A percentile compares a stretch with the other conserved stretches of the same genome.
Evolutionary conservation across 345 rosid species (phyloP).

Genomic region (Raphanus raphanistrum): DNA sequence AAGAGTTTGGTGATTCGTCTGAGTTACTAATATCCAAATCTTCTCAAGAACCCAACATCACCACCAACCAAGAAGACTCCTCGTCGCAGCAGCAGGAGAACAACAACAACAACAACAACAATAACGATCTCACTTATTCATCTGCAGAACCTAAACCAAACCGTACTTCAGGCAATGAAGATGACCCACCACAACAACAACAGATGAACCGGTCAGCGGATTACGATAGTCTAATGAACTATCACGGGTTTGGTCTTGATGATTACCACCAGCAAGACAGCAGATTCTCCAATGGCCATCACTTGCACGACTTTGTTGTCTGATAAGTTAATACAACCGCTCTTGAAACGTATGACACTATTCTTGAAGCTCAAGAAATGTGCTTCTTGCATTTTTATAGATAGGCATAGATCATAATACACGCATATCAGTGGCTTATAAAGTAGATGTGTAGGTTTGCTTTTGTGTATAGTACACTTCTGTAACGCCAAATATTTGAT

Average conservation of each 20-base stretch:
- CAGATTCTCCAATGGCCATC: conserved; percentile 62
- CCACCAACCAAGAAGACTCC: conserved; percentile 28
- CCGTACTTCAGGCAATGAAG: conserved; percentile 8
- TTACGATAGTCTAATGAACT: conserved; percentile 48
- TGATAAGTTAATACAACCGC: conserved; percentile 25
- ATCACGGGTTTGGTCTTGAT: conserved; percentile 67
- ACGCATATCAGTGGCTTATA: background rate
- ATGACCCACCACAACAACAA: conserved; percentile 7
- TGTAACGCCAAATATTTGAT: conserved; percentile 21
- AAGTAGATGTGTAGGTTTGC: background rate
- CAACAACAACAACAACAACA: too few relatives aligned
- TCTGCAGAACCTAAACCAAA: conserved; percentile 24
- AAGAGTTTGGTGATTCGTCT: conserved; percentile 75
- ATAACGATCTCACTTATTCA: conserved; percentile 17
- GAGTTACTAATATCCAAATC: conserved; percentile 63
- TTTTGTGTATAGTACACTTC: conserved; percentile 24
- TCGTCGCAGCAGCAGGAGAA: conserved; percentile 39
- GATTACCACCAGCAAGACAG: conserved; percentile 64
- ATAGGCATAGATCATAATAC: conserved; percentile 19
- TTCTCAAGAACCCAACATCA: conserved; percentile 50
- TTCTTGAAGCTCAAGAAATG: conserved; percentile 37
- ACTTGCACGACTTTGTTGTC: conserved; percentile 85
- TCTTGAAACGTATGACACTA: conserved; percentile 6
- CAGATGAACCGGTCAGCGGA: conserved; percentile 50
- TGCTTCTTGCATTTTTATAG: conserved; percentile 30